phyloP scores from a whole-genome alignment of 2,329 filamentous ascomycete species.

The Daldinia sp. region DNA sequence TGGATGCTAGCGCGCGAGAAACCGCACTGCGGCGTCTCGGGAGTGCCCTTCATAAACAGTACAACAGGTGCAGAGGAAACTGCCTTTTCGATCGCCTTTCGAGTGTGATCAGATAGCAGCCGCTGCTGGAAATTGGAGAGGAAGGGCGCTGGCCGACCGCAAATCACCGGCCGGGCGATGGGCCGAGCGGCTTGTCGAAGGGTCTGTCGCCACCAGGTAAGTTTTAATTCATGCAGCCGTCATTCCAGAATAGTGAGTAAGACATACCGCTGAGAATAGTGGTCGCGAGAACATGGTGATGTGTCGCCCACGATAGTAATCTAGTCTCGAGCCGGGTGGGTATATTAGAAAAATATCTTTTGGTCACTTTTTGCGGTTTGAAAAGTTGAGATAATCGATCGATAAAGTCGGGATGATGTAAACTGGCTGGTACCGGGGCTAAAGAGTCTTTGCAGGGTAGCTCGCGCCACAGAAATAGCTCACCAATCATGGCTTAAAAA shows the following conservation, averaged over 20 bases:
- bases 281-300: slow-evolving; percentile 41
- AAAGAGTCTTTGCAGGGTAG: slow-evolving; percentile 21
- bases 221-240: slow-evolving; percentile 9
- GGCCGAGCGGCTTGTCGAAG: slow-evolving; percentile 56
- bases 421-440: slow-evolving; percentile 26
- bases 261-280: slow-evolving; percentile 40
- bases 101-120: slow-evolving; percentile 81
- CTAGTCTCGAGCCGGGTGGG: neutral
- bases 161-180: slow-evolving; percentile 34
- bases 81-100: slow-evolving; percentile 87
- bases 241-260: neutral
- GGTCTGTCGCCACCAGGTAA: slow-evolving; percentile 46
- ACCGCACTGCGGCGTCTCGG: slow-evolving; percentile 93
- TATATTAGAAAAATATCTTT: neutral
- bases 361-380: neutral
- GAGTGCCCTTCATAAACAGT: slow-evolving; percentile 99
- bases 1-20: slow-evolving; percentile 96
- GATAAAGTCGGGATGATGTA: slow-evolving; percentile 29
- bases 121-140: slow-evolving; percentile 59
- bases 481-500: slow-evolving; percentile 10
- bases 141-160: slow-evolving; percentile 42
- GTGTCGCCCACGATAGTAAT: neutral
- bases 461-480: slow-evolving; percentile 19
- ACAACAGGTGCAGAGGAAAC: slow-evolving; percentile 89
- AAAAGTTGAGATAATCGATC: slow-evolving; percentile 21